Percentiles rank a stretch among this genome's conserved stretches.
Evolutionary conservation across 2,329 filamentous ascomycete species (phyloP).

Genomic region (Colletotrichum sublineola): DNA sequence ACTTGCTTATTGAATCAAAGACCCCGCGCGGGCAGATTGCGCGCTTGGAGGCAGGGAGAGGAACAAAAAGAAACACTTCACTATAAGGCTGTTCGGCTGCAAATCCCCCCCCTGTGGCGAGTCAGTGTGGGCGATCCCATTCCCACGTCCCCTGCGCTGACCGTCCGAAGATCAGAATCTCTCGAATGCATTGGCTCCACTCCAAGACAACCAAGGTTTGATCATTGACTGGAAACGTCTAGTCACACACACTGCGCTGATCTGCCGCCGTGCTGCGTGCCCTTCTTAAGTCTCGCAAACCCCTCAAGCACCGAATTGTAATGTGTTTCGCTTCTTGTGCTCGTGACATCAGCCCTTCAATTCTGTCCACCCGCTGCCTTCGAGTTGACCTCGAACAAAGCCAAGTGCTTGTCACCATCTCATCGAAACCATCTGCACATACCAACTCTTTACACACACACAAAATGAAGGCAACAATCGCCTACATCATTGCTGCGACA

Average conservation of each 20-base stretch:
- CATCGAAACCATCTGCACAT: background rate
- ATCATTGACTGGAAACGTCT: constrained; percentile 18
- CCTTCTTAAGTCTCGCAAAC: background rate
- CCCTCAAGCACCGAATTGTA: background rate
- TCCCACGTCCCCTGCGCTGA: constrained; percentile 17
- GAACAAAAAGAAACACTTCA: background rate
- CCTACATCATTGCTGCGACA: constrained; percentile 25
- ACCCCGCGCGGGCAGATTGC: background rate
- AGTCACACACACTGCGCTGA: constrained; percentile 18
- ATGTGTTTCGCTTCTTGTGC: background rate
- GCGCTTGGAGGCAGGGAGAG: background rate
- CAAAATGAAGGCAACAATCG: constrained; percentile 36
- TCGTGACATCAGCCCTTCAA: background rate
- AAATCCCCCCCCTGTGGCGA: constrained; percentile 14
- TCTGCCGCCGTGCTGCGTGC: constrained; percentile 1
- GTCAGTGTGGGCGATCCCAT: constrained; percentile 28
- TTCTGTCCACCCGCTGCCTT: background rate
- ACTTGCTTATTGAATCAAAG: background rate
- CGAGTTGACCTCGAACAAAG: constrained; percentile 29
- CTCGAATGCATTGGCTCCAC: constrained; percentile 37
- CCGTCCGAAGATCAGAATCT: constrained; percentile 38
- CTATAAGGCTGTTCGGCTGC: background rate
- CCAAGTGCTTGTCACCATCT: background rate
- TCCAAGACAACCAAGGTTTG: constrained; percentile 36
- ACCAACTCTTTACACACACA: background rate